Conservation (phyloP, 192 early-diverging fungal species). For the Coemansia reversa region DNA sequence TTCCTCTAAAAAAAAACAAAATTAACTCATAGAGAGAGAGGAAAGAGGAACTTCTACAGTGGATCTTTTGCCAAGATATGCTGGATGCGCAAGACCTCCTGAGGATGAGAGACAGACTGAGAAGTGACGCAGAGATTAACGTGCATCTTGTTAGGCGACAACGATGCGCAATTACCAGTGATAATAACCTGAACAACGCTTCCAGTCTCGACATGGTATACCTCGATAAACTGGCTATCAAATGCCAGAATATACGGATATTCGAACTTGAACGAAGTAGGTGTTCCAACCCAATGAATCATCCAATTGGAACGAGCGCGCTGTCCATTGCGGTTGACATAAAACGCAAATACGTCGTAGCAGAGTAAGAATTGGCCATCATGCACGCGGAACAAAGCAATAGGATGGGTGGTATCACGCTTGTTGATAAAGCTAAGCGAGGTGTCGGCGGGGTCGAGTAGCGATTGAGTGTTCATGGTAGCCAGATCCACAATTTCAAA, state of each 20-base stretch:
- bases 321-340: conserved; percentile 83
- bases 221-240: conserved; percentile 86
- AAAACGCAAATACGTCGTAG: conserved; percentile 94
- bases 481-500: conserved; percentile 92
- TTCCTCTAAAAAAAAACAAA: not conserved
- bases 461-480: conserved; percentile 78
- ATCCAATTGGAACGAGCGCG: conserved; percentile 72
- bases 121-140: conserved; percentile 50
- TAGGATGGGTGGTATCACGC: conserved; percentile 73
- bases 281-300: conserved; percentile 85
- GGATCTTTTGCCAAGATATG: conserved; percentile 46
- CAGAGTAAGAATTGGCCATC: conserved; percentile 83
- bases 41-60: conserved; percentile 6
- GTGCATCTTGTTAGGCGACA: conserved; percentile 40
- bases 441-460: conserved; percentile 82
- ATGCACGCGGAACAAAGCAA: conserved; percentile 78
- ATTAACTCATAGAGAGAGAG: not conserved
- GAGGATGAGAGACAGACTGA: conserved; percentile 43
- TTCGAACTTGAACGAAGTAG: conserved; percentile 77
- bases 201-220: conserved; percentile 78
- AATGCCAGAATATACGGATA: conserved; percentile 90
- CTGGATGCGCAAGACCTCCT: conserved; percentile 50
- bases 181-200: conserved; percentile 68
- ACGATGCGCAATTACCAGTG: conserved; percentile 49
- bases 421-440: conserved; percentile 77